These are phyloP conservation scores for Yamadazyma sp. DNA, from an alignment of 1,139 yeast genomes.

Conservation along the genomic window DNA sequence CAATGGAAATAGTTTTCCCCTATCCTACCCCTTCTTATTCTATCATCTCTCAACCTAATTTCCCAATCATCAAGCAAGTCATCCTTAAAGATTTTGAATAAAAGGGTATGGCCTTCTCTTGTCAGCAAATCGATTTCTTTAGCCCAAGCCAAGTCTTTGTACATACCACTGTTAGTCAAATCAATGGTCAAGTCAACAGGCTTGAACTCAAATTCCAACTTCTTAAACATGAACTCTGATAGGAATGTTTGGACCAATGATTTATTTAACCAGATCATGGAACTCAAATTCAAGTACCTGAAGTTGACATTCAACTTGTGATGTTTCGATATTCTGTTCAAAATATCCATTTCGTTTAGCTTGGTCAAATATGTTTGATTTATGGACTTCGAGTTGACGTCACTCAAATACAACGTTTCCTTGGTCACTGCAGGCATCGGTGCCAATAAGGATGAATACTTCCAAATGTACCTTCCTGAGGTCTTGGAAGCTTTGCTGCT, in stretches of 20 bases:
- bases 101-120: slow-evolving; percentile 30
- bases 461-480: slow-evolving; percentile 11
- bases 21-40: slow-evolving; percentile 44
- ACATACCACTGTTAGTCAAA: slow-evolving; percentile 60
- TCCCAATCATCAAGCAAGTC: slow-evolving; percentile 32
- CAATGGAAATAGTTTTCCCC: slow-evolving; percentile 41
- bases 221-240: slow-evolving; percentile 12
- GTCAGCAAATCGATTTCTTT: slow-evolving; percentile 31
- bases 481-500: slow-evolving; percentile 6
- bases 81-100: slow-evolving; percentile 32
- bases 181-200: slow-evolving; percentile 36
- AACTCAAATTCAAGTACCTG: slow-evolving; percentile 37
- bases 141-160: slow-evolving; percentile 58
- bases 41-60: slow-evolving; percentile 30
- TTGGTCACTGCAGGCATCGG: slow-evolving; percentile 38
- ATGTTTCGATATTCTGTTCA: slow-evolving; percentile 28
- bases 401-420: slow-evolving; percentile 42
- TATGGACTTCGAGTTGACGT: slow-evolving; percentile 40
- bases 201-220: slow-evolving; percentile 5
- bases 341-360: slow-evolving; percentile 39
- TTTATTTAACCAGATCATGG: slow-evolving; percentile 56
- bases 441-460: slow-evolving; percentile 27
- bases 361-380: slow-evolving; percentile 31
- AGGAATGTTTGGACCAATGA: slow-evolving; percentile 35
- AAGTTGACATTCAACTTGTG: slow-evolving; percentile 22